phyloP scores from a whole-genome alignment of 805 yeast genomes.

The Monosporozyma yasuniensis region DNA sequence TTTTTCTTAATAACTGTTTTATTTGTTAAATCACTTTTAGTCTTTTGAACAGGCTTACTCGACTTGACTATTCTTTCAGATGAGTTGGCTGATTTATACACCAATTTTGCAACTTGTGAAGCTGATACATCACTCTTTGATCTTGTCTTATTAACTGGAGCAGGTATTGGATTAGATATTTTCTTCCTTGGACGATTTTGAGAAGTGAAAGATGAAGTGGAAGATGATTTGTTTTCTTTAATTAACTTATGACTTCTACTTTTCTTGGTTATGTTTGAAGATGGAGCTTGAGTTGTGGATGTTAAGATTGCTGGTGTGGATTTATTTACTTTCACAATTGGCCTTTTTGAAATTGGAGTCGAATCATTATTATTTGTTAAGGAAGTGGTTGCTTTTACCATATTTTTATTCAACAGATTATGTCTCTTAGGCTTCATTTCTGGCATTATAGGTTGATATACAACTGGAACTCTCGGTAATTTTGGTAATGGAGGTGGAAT shows the following conservation, averaged over 20 bases:
- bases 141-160: not conserved
- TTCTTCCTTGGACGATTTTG: not conserved
- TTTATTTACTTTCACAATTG: not conserved
- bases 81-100: constrained; percentile 1
- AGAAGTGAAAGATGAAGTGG: constrained; percentile 4
- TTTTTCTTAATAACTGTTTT: not conserved
- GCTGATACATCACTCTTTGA: constrained; percentile 2
- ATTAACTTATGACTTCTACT: not conserved
- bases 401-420: constrained; percentile 3
- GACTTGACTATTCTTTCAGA: not conserved
- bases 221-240: not conserved
- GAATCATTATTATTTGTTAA: not conserved
- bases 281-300: not conserved
- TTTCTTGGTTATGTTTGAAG: not conserved
- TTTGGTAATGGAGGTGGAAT: constrained; percentile 1
- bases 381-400: not conserved
- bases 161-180: not conserved
- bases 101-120: constrained; percentile 7
- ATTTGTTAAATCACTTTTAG: not conserved
- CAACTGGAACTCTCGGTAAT: not conserved
- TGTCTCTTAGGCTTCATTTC: not conserved
- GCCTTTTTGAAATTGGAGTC: not conserved
- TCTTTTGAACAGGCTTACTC: not conserved
- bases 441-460: not conserved
- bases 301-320: constrained; percentile 3